Evolutionary conservation across 2,329 filamentous ascomycete genomes (phyloP).

Genomic region (Hypoxylon sp.): DNA sequence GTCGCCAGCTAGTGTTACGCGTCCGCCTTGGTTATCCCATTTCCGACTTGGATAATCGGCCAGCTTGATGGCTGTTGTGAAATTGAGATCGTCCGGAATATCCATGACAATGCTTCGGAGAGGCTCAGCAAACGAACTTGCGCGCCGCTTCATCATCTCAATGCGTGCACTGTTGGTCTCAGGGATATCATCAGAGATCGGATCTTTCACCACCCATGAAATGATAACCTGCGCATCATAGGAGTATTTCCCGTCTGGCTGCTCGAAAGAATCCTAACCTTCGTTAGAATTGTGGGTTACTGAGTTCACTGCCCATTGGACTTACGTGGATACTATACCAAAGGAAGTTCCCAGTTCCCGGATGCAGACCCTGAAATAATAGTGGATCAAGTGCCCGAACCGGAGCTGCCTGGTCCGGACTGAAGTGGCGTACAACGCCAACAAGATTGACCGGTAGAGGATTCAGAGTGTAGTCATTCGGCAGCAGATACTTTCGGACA

Average conservation of each 20-base stretch:
- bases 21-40: slow-evolving; percentile 61
- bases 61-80: slow-evolving; percentile 53
- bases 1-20: slow-evolving; percentile 66
- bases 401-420: slow-evolving; percentile 54
- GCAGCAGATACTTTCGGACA: slow-evolving; percentile 55
- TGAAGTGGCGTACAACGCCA: slow-evolving; percentile 58
- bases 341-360: slow-evolving; percentile 64
- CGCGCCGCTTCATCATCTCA: slow-evolving; percentile 59
- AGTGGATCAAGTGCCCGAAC: slow-evolving; percentile 66
- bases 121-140: slow-evolving; percentile 54
- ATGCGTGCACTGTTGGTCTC: slow-evolving; percentile 53
- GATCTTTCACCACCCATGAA: slow-evolving; percentile 60
- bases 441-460: slow-evolving; percentile 58
- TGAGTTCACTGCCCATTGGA: slow-evolving; percentile 40
- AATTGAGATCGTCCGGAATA: slow-evolving; percentile 57
- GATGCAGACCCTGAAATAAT: slow-evolving; percentile 69
- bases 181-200: slow-evolving; percentile 54
- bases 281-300: neutral
- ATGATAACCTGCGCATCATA: slow-evolving; percentile 63
- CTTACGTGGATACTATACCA: slow-evolving; percentile 65
- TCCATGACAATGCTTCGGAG: slow-evolving; percentile 60
- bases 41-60: slow-evolving; percentile 57
- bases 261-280: slow-evolving; percentile 22
- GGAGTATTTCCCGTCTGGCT: slow-evolving; percentile 53
- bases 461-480: slow-evolving; percentile 53